phyloP scores from a whole-genome alignment of 352 stramenopile genomes.

The Pythium apleroticum region DNA sequence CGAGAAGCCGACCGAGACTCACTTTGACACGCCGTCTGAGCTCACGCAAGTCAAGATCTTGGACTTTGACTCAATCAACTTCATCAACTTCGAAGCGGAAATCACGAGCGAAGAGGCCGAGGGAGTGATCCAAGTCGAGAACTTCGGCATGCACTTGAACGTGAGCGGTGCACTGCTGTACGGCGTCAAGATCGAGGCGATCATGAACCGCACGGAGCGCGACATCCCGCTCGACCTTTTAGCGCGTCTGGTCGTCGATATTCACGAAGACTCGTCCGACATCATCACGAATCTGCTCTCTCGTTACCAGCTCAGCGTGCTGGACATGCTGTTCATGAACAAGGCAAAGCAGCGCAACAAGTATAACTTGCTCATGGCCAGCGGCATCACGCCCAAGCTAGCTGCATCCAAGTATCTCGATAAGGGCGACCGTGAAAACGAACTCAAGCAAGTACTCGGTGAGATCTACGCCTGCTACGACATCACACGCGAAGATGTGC shows the following conservation, averaged over 20 bases:
- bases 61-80: conserved; percentile 96
- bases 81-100: conserved; percentile 98
- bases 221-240: conserved; percentile 96
- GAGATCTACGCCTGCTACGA: conserved; percentile 96
- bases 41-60: conserved; percentile 97
- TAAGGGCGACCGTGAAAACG: conserved; percentile 97
- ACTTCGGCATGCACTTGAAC: conserved; percentile 91
- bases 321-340: conserved; percentile 96
- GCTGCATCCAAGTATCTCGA: conserved; percentile 97
- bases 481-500: conserved; percentile 94
- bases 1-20: conserved; percentile 75
- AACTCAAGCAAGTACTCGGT: conserved; percentile 95
- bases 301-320: conserved; percentile 93
- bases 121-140: conserved; percentile 95
- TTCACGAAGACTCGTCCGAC: conserved; percentile 94
- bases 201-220: conserved; percentile 95
- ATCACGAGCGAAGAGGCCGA: conserved; percentile 95
- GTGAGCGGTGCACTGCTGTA: conserved; percentile 78
- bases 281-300: conserved; percentile 96
- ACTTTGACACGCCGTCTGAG: conserved; percentile 88
- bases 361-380: conserved; percentile 97
- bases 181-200: conserved; percentile 92
- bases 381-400: conserved; percentile 95
- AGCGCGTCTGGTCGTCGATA: conserved; percentile 94
- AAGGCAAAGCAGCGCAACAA: conserved; percentile 95